Conservation (phyloP, 208 protist genomes). For the Leishmania braziliensis region DNA sequence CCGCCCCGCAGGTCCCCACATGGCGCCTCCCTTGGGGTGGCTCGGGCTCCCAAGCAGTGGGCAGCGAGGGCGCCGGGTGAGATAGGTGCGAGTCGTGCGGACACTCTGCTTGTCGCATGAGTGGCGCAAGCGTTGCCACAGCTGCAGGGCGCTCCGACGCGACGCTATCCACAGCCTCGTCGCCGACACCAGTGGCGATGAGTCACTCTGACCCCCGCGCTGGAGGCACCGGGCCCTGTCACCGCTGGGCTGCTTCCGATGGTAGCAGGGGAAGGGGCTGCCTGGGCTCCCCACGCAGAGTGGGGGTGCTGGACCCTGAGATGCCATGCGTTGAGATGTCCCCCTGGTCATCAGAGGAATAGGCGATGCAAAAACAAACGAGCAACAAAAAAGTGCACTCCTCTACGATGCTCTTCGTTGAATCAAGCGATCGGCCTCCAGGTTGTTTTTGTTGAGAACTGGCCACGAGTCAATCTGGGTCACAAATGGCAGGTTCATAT, state of each 20-base stretch:
- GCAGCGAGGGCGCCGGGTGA: no score
- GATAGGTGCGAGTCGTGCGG: no score
- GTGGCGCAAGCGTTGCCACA: neutral
- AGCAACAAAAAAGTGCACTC: neutral
- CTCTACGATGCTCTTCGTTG: constrained; percentile 33
- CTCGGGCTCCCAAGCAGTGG: no score
- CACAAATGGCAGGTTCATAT: constrained; percentile 81
- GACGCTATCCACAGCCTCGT: neutral
- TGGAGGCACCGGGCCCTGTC: neutral
- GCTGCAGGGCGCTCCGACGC: neutral
- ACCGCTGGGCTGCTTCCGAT: neutral
- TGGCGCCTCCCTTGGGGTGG: no score
- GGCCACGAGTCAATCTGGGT: constrained; percentile 91
- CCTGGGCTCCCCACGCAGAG: neutral
- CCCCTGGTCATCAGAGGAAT: neutral
- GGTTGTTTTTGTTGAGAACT: constrained; percentile 82
- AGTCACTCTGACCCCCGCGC: neutral
- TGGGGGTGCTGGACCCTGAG: neutral
- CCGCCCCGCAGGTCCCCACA: no score
- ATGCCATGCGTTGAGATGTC: neutral
- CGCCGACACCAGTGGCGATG: neutral
- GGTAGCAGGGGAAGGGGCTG: neutral
- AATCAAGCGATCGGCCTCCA: constrained; percentile 79
- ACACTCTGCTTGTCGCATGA: no score
- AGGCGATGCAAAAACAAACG: neutral